These are phyloP conservation scores for Zymoseptoria pseudotritici DNA, from an alignment of 2,329 filamentous ascomycete genomes.

Conservation along the genomic window DNA sequence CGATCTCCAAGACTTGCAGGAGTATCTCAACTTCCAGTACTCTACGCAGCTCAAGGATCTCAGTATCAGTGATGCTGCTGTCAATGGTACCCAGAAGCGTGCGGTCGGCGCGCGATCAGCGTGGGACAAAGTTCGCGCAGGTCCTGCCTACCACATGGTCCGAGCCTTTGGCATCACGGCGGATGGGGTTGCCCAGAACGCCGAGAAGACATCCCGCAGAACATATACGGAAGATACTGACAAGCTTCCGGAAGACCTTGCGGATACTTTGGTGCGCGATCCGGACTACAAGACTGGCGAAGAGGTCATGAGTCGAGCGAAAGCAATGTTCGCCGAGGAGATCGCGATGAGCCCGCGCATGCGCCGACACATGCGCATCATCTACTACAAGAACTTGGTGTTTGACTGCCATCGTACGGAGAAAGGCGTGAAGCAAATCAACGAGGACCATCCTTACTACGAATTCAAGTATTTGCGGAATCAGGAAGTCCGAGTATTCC, in stretches of 20 bases:
- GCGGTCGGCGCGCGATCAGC: constrained; percentile 74
- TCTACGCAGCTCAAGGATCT: constrained; percentile 75
- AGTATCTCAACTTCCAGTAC: constrained; percentile 94
- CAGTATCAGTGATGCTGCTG: constrained; percentile 52
- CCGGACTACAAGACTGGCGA: constrained; percentile 68
- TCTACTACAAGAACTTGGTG: constrained; percentile 74
- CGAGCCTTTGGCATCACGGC: constrained; percentile 84
- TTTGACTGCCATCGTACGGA: constrained; percentile 88
- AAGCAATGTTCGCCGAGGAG: constrained; percentile 85
- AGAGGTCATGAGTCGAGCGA: constrained; percentile 69
- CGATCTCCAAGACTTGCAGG: constrained; percentile 91
- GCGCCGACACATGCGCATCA: constrained; percentile 75
- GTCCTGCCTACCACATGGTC: constrained; percentile 74
- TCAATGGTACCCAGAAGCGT: constrained; percentile 64
- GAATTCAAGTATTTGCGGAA: constrained; percentile 95
- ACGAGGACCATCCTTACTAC: constrained; percentile 92
- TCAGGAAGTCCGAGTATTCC: constrained; percentile 60
- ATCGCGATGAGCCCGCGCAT: constrained; percentile 80
- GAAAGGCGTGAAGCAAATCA: constrained; percentile 87
- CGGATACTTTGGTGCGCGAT: constrained; percentile 66
- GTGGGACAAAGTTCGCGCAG: constrained; percentile 76
- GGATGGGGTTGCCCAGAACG: constrained; percentile 82
- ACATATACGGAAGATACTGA: constrained; percentile 78
- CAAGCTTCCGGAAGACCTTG: constrained; percentile 75
- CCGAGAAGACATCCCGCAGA: constrained; percentile 58